Conservation (phyloP, 163 green algal species). For the Prototheca wickerhamii region DNA sequence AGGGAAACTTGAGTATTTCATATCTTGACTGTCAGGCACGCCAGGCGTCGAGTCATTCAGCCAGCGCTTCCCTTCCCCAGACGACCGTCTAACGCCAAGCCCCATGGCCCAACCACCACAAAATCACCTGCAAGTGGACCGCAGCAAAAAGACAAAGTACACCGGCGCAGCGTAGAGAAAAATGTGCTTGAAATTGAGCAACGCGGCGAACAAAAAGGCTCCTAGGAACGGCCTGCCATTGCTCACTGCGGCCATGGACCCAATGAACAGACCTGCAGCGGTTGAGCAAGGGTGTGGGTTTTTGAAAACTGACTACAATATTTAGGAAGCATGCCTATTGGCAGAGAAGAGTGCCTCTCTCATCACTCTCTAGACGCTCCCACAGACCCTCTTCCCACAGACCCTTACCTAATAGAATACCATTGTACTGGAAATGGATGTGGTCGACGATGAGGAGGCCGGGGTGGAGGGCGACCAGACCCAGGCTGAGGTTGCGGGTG, state of each 20-base stretch:
- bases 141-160: conserved; percentile 75
- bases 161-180: conserved; percentile 76
- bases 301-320: not conserved
- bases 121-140: conserved; percentile 44
- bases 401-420: conserved; percentile 73
- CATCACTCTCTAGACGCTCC: not conserved
- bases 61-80: not conserved
- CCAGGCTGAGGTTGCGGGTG: conserved; percentile 5
- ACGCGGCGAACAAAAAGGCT: conserved; percentile 61
- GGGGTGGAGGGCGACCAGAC: conserved; percentile 30
- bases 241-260: conserved; percentile 49
- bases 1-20: too few species aligned
- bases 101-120: not conserved
- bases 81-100: too few species aligned
- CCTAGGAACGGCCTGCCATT: conserved; percentile 35
- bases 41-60: not conserved
- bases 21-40: not conserved
- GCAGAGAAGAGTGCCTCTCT: not conserved
- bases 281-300: not conserved
- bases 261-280: conserved; percentile 65
- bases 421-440: conserved; percentile 99
- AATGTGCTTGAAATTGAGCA: conserved; percentile 93
- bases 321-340: not conserved
- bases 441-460: conserved; percentile 93
- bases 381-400: not conserved